phyloP scores from a whole-genome alignment of 2,329 filamentous ascomycete species.

The Pseudogymnoascus sp. region DNA sequence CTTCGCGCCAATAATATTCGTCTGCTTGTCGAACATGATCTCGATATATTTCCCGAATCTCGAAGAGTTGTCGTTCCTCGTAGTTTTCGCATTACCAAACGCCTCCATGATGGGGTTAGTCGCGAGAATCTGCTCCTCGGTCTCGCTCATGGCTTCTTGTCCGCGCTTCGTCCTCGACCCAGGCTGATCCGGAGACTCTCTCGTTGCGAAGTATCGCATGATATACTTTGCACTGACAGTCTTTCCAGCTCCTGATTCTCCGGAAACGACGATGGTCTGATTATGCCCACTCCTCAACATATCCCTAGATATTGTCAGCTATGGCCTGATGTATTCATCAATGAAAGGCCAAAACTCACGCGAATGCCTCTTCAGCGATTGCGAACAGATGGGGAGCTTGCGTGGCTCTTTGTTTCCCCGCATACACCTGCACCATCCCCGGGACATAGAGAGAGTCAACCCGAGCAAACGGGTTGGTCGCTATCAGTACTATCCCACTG shows the following conservation, averaged over 20 bases:
- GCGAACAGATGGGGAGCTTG: slow-evolving; percentile 97
- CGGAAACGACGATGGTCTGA: slow-evolving; percentile 98
- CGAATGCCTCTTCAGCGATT: slow-evolving; percentile 97
- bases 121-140: slow-evolving; percentile 94
- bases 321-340: neutral
- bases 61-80: slow-evolving; percentile 97
- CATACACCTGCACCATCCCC: slow-evolving; percentile 99
- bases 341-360: slow-evolving; percentile 47
- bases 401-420: slow-evolving; percentile 89
- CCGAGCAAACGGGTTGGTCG: slow-evolving; percentile 93
- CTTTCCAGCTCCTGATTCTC: slow-evolving; percentile 96
- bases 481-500: slow-evolving; percentile 96
- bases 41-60: slow-evolving; percentile 99
- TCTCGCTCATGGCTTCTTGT: slow-evolving; percentile 82
- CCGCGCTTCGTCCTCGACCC: slow-evolving; percentile 67
- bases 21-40: slow-evolving; percentile 95
- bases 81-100: slow-evolving; percentile 99
- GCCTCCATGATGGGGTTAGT: slow-evolving; percentile 99
- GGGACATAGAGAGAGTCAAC: slow-evolving; percentile 98
- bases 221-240: slow-evolving; percentile 99
- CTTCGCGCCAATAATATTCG: slow-evolving; percentile 94
- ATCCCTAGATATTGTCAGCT: slow-evolving; percentile 55
- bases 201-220: slow-evolving; percentile 98
- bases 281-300: slow-evolving; percentile 95
- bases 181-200: slow-evolving; percentile 85